These are phyloP conservation scores for Fusarium sp. DNA, from an alignment of 2,329 filamentous ascomycete species.

Conservation along the genomic window DNA sequence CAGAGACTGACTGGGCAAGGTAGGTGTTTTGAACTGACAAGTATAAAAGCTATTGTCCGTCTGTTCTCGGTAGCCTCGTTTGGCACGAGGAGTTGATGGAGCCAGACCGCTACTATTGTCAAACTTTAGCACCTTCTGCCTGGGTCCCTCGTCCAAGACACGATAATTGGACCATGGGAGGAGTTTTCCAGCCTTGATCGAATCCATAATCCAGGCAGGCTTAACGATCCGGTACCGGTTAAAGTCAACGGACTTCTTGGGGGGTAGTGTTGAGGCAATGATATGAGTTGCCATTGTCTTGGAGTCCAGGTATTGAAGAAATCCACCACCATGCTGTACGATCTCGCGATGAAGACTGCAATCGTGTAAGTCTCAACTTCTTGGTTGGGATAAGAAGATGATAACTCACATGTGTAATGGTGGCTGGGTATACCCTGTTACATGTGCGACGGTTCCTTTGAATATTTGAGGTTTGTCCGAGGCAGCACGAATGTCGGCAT, in stretches of 20 bases:
- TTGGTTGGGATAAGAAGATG: not conserved
- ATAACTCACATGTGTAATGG: conserved; percentile 76
- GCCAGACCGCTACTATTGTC: conserved; percentile 72
- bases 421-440: conserved; percentile 96
- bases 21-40: conserved; percentile 68
- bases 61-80: conserved; percentile 80
- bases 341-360: conserved; percentile 80
- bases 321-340: conserved; percentile 92
- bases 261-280: conserved; percentile 88
- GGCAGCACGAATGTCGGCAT: conserved; percentile 79
- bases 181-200: conserved; percentile 80
- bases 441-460: conserved; percentile 87
- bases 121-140: conserved; percentile 79
- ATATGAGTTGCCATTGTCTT: conserved; percentile 98
- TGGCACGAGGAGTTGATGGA: conserved; percentile 67
- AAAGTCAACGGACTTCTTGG: conserved; percentile 93
- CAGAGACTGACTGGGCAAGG: conserved; percentile 44
- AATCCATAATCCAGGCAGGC: conserved; percentile 93
- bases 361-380: conserved; percentile 25
- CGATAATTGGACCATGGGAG: conserved; percentile 89
- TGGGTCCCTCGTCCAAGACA: conserved; percentile 83
- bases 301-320: conserved; percentile 92
- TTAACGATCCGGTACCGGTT: conserved; percentile 90
- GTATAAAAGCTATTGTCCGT: conserved; percentile 86
- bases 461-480: conserved; percentile 84